Evolutionary conservation across 495 filamentous ascomycete genomes (phyloP).

Genomic region (Xylaria venustula): DNA sequence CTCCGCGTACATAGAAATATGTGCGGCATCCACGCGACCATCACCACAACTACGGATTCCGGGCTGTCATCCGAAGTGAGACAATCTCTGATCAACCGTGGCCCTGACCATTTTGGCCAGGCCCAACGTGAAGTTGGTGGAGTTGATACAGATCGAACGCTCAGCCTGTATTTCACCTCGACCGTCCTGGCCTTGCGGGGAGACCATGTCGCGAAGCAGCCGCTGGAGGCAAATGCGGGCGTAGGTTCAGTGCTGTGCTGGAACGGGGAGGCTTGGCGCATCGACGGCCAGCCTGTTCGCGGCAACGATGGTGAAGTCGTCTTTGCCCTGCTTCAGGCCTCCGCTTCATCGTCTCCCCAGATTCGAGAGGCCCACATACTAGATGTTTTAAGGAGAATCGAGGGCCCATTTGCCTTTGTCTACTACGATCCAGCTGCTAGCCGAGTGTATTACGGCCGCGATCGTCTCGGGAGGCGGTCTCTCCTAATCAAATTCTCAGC

Average conservation of each 20-base stretch:
- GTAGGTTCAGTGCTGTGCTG: constrained; percentile 83
- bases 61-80: constrained; percentile 29
- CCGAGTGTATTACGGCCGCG: constrained; percentile 74
- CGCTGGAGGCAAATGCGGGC: constrained; percentile 55
- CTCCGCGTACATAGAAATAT: constrained; percentile 27
- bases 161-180: constrained; percentile 65
- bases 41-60: constrained; percentile 25
- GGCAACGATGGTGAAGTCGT: constrained; percentile 74
- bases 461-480: constrained; percentile 83
- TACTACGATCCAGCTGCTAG: constrained; percentile 67
- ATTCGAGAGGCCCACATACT: constrained; percentile 41
- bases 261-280: constrained; percentile 97
- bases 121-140: constrained; percentile 26
- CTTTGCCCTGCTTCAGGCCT: constrained; percentile 60
- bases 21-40: constrained; percentile 48
- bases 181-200: constrained; percentile 87
- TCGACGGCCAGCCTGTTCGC: constrained; percentile 51
- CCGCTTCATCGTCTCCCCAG: constrained; percentile 25
- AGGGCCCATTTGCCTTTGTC: constrained; percentile 89
- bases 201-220: constrained; percentile 67
- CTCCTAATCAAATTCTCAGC: constrained; percentile 57
- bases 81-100: constrained; percentile 40
- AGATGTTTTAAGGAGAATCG: constrained; percentile 59
- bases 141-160: constrained; percentile 19
- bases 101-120: constrained; percentile 52